Base-by-base conservation (phyloP, 2,329 filamentous ascomycete genomes). In the Ambrosiella xylebori region DNA sequence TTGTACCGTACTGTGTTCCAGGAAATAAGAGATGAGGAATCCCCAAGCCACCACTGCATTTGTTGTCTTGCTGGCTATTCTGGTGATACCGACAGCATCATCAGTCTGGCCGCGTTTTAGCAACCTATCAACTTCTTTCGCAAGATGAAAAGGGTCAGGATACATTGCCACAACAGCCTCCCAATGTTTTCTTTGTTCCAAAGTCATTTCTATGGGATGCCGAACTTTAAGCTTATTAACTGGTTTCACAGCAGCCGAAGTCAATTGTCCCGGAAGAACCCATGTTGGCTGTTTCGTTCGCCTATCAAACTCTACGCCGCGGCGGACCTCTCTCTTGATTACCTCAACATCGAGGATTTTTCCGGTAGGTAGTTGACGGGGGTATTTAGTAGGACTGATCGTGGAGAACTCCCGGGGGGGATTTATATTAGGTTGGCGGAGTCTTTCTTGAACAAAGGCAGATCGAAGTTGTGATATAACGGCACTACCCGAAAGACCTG, bases 21-120 rank as follows among this genome's bases (percentile, higher is more conserved):
- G 71, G 61, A 80, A 74, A 68, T 88, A 81, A 59, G 84, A 78
- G 59, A 98, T 83, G 50, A 95, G 70, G 66, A 86, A 80, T 69
- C 97, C 97, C 90, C 91, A 98, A 60, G 85, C 82, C 59, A 94
- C 89, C 3, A 79, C 73, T 62, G 85, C 82, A 59, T 82, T 72
- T 62, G 78, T 74, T 0, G 74, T 69, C 63, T 77, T 80, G 68
- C 82, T 88, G n/a, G 85, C 84, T 63, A 77, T 73, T 59, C 85
- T 81, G 41, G 85, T 79, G 60, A 95, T 68, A 17, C 79, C 72
- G 47, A 84, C 69, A 35, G 89, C 88, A 65, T 88, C 81, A 1
- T 82, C 78, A 41, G 77, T 77, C 38, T 82, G 73, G 47, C 77
- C 77, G 60, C 77, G 75, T 4, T 67, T 67, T 53, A 97, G 72